Conservation (phyloP, 345 rosid species). For the Salix udensis region DNA sequence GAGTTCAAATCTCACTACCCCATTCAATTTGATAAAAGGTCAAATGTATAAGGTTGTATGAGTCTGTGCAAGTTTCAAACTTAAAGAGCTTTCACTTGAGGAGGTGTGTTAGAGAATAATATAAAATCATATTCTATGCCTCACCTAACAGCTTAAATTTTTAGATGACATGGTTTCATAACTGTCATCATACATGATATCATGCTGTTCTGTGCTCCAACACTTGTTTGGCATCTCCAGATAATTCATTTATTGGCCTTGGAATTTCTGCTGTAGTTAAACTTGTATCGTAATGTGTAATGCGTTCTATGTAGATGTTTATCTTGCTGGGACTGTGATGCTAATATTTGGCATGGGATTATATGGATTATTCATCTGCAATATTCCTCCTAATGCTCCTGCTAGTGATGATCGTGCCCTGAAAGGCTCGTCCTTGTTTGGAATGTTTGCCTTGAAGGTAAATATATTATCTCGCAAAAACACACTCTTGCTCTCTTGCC, state of each 20-base stretch:
- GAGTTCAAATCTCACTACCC: too few relatives aligned
- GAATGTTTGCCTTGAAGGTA: slow-evolving; percentile 92
- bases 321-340: slow-evolving; percentile 96
- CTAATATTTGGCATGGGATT: slow-evolving; percentile 90
- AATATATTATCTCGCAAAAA: not conserved
- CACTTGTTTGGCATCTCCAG: not conserved
- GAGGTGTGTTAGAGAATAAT: too few relatives aligned
- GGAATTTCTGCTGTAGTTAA: not conserved
- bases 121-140: too few relatives aligned
- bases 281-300: not conserved
- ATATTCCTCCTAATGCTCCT: slow-evolving; percentile 40
- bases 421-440: slow-evolving; percentile 78
- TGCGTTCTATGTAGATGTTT: slow-evolving; percentile 58
- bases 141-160: too few relatives aligned
- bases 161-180: too few relatives aligned
- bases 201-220: not conserved
- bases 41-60: too few relatives aligned
- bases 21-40: too few relatives aligned
- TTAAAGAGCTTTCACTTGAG: too few relatives aligned
- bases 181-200: too few relatives aligned
- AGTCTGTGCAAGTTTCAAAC: too few relatives aligned
- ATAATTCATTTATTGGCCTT: not conserved
- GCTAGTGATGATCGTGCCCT: slow-evolving; percentile 67
- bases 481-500: not conserved
- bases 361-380: slow-evolving; percentile 82